Conservation (phyloP, 345 rosid genomes). For the Pistacia atlantica region DNA sequence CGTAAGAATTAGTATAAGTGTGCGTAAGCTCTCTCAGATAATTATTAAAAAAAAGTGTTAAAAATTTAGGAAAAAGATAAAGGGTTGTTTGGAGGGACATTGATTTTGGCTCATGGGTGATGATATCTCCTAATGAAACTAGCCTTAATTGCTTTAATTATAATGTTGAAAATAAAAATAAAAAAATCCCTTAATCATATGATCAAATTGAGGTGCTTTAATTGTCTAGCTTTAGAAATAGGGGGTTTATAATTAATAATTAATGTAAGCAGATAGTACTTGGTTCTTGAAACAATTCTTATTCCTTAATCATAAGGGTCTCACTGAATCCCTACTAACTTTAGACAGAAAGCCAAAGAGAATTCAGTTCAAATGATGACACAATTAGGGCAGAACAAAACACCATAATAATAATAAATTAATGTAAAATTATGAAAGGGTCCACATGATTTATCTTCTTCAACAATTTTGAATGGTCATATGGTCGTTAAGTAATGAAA, state of each 20-base stretch:
- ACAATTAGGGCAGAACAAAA: conserved; percentile 13
- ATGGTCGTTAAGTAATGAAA: conserved; percentile 21
- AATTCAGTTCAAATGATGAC: conserved; percentile 20
- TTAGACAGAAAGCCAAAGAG: conserved; percentile 25
- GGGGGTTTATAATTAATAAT: not conserved
- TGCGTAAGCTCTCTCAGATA: no score
- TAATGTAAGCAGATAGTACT: not conserved
- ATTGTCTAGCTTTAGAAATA: conserved; percentile 6
- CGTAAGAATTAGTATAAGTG: no score
- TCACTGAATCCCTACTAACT: conserved; percentile 25
- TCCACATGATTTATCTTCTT: conserved; percentile 7
- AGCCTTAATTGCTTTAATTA: no score
- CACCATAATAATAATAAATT: not conserved
- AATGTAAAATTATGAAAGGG: not conserved
- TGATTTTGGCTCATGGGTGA: not conserved
- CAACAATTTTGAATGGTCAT: conserved; percentile 24
- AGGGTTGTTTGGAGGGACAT: no score
- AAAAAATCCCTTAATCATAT: not conserved
- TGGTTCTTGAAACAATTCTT: conserved; percentile 14
- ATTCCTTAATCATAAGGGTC: conserved; percentile 26
- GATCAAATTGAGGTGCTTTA: conserved; percentile 15
- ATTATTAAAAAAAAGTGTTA: no score
- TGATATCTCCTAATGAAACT: not conserved
- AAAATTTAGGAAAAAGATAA: no score
- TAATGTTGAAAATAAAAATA: not conserved